Evolutionary conservation across 805 yeast genomes (phyloP), one percentile per base, ranked within the genome.

Genomic region (Ogataea saltuana): DNA sequence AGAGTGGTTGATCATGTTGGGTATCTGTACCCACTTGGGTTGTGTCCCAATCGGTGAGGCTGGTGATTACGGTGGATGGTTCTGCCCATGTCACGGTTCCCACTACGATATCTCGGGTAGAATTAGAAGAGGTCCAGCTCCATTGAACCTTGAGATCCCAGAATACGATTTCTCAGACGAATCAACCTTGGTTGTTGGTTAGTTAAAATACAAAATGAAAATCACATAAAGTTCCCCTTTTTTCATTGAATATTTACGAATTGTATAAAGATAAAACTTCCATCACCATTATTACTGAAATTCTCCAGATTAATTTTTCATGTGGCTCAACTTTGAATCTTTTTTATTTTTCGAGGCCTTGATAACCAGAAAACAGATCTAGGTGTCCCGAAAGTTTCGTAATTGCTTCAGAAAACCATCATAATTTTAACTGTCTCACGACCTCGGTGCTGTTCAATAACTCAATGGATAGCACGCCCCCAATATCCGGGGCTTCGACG

Each of bases 11-110:
- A 80, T 93, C 69, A 93, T 93, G 99, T 72, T 93, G 74, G 99
- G 99, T 75, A 91, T 93, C 70, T 93, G 99, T 80, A 93, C 99
- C 57, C 99, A 93, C 71, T 83, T 93, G 78, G 99, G 99, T 71
- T 93, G 99, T 85, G 99, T 93, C 51, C 99, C 99, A 58, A 93
- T 93, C 64, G 99, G 99, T 69, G 98, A 93, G 76, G 84, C 97
- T 56, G 99, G 99, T 75, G 99, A 93, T 72, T 93, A 80, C 61
- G 98, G 97, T 69, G 99, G 99, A 69, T 93, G 99, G 99, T 93
- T 93, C 91, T 93, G 99, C 74, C 99, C 99, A 56, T 93, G 99
- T 78, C 99, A 95, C 80, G 99, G 99, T 81, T 91, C 98, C 67
- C 99, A 95, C 73, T 93, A 93, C 74, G 99, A 93, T 75, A 95